A percentile compares a stretch with the other conserved stretches of the same genome.
Evolutionary conservation across 2,329 filamentous ascomycete genomes (phyloP).

Genomic region (Ramularia endophylla): DNA sequence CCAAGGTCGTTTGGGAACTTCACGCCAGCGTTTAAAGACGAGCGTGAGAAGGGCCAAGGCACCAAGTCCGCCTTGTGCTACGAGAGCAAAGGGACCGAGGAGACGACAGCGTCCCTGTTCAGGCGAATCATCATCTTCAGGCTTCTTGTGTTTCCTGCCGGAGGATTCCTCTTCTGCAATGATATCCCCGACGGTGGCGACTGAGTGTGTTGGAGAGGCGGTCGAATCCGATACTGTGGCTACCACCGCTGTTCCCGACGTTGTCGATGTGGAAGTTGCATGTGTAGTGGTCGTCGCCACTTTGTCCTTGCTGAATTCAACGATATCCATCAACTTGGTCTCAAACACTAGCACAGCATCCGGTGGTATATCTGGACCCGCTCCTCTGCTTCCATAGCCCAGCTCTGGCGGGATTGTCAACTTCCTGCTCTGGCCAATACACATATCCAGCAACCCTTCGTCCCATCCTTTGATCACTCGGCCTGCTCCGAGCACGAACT

Average conservation of each 20-base stretch:
- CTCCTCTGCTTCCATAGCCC: slow-evolving; percentile 69
- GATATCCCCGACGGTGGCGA: not conserved
- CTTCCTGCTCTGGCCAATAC: slow-evolving; percentile 83
- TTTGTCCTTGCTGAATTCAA: slow-evolving; percentile 41
- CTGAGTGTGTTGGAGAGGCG: slow-evolving; percentile 8
- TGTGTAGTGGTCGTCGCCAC: slow-evolving; percentile 5
- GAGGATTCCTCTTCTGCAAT: no score
- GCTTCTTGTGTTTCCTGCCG: no score
- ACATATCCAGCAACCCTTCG: slow-evolving; percentile 85
- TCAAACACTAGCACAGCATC: slow-evolving; percentile 83
- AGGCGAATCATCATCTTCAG: slow-evolving; percentile 13
- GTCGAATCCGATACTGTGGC: no score
- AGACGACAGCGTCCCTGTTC: slow-evolving; percentile 70
- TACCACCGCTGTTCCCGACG: slow-evolving; percentile 23
- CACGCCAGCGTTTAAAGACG: slow-evolving; percentile 89
- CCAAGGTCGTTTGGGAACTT: slow-evolving; percentile 82
- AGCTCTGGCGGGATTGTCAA: slow-evolving; percentile 83
- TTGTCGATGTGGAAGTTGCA: not conserved
- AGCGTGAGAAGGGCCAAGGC: slow-evolving; percentile 75
- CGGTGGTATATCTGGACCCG: slow-evolving; percentile 66
- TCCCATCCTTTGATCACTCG: slow-evolving; percentile 96
- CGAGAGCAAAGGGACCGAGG: slow-evolving; percentile 80
- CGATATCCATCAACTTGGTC: slow-evolving; percentile 81
- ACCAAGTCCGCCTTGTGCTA: slow-evolving; percentile 85
- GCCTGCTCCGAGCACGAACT: slow-evolving; percentile 71